Percentiles rank a stretch among this genome's conserved stretches.
phyloP scores from a whole-genome alignment of 306 rosid species.

The Casuarina cunninghamiana region DNA sequence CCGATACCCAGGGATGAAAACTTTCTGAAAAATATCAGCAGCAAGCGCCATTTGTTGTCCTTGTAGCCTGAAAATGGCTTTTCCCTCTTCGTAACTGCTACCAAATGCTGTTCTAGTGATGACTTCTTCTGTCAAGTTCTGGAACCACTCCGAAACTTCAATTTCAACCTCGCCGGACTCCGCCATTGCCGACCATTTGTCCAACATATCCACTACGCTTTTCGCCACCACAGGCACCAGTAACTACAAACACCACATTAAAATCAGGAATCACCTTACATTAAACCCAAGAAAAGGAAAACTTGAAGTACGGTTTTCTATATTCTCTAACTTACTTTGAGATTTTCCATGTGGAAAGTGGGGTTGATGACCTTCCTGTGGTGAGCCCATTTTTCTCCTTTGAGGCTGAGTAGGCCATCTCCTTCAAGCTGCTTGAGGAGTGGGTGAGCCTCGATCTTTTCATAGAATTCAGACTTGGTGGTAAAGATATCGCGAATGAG shows the following conservation, averaged over 20 bases:
- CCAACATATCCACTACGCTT: slow-evolving; percentile 77
- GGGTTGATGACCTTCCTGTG: slow-evolving; percentile 85
- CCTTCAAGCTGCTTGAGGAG: slow-evolving; percentile 95
- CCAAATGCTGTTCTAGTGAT: slow-evolving; percentile 81
- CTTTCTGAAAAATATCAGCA: slow-evolving; percentile 82
- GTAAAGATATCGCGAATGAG: slow-evolving; percentile 83
- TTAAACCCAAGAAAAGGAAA: background rate
- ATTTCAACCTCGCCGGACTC: slow-evolving; percentile 73
- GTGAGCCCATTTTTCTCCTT: slow-evolving; percentile 94
- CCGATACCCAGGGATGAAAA: slow-evolving; percentile 96
- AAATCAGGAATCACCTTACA: background rate
- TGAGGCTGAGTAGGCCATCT: slow-evolving; percentile 93
- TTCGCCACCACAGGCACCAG: slow-evolving; percentile 79
- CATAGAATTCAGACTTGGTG: slow-evolving; percentile 79
- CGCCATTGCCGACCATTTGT: slow-evolving; percentile 61
- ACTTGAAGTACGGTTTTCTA: background rate
- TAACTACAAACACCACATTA: slow-evolving; percentile 35
- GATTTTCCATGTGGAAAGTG: slow-evolving; percentile 91
- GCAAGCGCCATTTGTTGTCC: slow-evolving; percentile 79
- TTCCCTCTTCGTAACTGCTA: slow-evolving; percentile 89
- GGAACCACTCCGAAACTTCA: slow-evolving; percentile 85
- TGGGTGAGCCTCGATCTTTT: slow-evolving; percentile 93
- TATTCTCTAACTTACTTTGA: slow-evolving; percentile 47
- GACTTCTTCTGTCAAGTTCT: slow-evolving; percentile 73
- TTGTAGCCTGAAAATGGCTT: slow-evolving; percentile 74